Conservation (phyloP, 1,139 yeast genomes). For the Scheffersomyces stambukii region DNA sequence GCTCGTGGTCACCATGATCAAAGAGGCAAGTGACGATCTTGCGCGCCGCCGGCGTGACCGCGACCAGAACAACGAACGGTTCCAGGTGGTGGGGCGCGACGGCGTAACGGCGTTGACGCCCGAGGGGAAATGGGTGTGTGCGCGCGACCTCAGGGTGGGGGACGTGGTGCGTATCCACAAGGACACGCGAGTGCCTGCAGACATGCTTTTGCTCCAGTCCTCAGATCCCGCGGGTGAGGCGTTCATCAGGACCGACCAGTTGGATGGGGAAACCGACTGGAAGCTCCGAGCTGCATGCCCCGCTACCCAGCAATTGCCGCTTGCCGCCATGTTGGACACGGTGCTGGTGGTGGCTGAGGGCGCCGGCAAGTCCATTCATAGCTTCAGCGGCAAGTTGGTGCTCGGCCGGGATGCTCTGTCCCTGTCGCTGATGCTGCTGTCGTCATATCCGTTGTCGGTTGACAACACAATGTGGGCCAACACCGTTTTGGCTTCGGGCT, state of each 20-base stretch:
- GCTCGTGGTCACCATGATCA: slow-evolving; percentile 84
- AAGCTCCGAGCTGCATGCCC: slow-evolving; percentile 77
- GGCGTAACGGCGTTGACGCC: slow-evolving; percentile 16
- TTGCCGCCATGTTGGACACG: slow-evolving; percentile 27
- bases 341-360: slow-evolving; percentile 63
- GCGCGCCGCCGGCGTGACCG: slow-evolving; percentile 84
- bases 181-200: slow-evolving; percentile 89
- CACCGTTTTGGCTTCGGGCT: slow-evolving; percentile 92
- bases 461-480: slow-evolving; percentile 98
- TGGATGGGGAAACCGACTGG: slow-evolving; percentile 99
- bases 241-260: slow-evolving; percentile 92
- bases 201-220: slow-evolving; percentile 77
- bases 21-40: slow-evolving; percentile 93
- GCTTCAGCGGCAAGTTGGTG: slow-evolving; percentile 69
- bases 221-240: slow-evolving; percentile 83
- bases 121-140: slow-evolving; percentile 41
- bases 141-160: slow-evolving; percentile 77
- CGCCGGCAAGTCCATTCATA: slow-evolving; percentile 82
- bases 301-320: slow-evolving; percentile 58
- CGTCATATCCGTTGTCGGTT: slow-evolving; percentile 65
- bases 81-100: slow-evolving; percentile 57
- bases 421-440: slow-evolving; percentile 30
- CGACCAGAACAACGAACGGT: slow-evolving; percentile 82
- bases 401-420: slow-evolving; percentile 28
- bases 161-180: slow-evolving; percentile 80